These are phyloP conservation scores for Erigeron philadelphicus DNA, from an alignment of 140 eudicot genomes.

Conservation along the genomic window DNA sequence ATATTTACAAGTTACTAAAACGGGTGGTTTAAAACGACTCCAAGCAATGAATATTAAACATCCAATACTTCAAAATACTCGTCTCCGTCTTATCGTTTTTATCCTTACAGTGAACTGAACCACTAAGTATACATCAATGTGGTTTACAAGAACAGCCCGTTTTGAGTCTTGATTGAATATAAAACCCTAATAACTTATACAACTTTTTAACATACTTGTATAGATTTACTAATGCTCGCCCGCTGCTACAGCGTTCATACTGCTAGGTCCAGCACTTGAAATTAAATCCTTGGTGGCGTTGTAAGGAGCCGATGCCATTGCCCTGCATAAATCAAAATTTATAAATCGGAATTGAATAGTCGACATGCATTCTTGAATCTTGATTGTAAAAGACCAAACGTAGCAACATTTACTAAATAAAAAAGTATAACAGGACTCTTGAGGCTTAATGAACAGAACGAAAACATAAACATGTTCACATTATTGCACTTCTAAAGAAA, in stretches of 20 bases:
- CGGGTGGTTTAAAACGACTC: not conserved
- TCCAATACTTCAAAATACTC: conserved; percentile 25
- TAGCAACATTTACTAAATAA: not conserved
- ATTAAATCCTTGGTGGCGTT: conserved; percentile 32
- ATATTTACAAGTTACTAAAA: not conserved
- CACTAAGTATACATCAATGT: conserved; percentile 34
- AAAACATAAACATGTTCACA: not conserved
- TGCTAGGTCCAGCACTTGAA: conserved; percentile 24
- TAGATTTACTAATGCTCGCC: conserved; percentile 22
- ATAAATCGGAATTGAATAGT: not conserved
- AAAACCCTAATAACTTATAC: conserved; percentile 31
- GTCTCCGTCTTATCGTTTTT: conserved; percentile 17
- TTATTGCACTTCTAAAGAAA: not conserved
- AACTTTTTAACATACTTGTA: conserved; percentile 23
- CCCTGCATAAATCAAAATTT: conserved; percentile 29
- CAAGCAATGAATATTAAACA: conserved; percentile 21
- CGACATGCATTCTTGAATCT: not conserved
- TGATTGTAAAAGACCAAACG: not conserved
- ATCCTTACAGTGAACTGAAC: conserved; percentile 16
- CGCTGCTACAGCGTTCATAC: conserved; percentile 26
- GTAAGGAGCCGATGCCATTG: conserved; percentile 55
- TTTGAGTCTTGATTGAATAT: conserved; percentile 24
- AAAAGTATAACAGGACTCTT: not conserved
- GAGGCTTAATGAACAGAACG: not conserved
- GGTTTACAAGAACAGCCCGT: conserved; percentile 28